phyloP scores from a whole-genome alignment of 2,329 filamentous ascomycete species.

The Talaromyces atroroseus region DNA sequence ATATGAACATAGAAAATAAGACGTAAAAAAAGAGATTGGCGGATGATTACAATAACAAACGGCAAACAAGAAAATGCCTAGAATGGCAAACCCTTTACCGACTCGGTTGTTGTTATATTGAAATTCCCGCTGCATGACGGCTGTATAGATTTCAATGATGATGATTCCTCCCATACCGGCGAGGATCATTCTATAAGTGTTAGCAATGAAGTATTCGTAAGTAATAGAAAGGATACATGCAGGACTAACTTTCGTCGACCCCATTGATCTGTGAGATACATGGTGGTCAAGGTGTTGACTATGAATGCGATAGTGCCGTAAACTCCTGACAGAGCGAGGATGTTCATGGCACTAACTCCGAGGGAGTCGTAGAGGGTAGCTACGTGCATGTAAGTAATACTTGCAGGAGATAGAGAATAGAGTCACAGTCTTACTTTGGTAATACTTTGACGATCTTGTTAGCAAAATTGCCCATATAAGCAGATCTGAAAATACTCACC shows the following conservation, averaged over 20 bases:
- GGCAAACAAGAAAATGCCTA: slow-evolving; percentile 57
- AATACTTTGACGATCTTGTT: slow-evolving; percentile 24
- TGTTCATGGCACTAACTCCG: slow-evolving; percentile 46
- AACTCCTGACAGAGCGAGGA: slow-evolving; percentile 50
- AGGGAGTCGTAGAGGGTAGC: slow-evolving; percentile 53
- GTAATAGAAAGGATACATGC: not conserved
- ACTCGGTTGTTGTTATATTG: slow-evolving; percentile 51
- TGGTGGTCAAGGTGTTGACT: slow-evolving; percentile 48
- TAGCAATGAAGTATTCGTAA: not conserved
- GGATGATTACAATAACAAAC: slow-evolving; percentile 45
- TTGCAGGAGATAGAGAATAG: not conserved
- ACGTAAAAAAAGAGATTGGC: no score
- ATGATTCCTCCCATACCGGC: slow-evolving; percentile 49
- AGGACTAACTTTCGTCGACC: slow-evolving; percentile 48
- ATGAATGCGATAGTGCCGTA: slow-evolving; percentile 52
- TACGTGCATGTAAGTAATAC: slow-evolving; percentile 14
- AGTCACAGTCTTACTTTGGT: slow-evolving; percentile 20
- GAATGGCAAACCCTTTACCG: slow-evolving; percentile 55
- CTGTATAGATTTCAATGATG: slow-evolving; percentile 54
- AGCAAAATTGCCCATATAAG: not conserved
- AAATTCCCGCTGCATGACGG: slow-evolving; percentile 55
- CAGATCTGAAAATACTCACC: slow-evolving; percentile 20
- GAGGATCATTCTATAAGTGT: slow-evolving; percentile 47
- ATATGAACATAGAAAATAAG: slow-evolving; percentile 9
- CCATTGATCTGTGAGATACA: slow-evolving; percentile 53